Percentiles rank a stretch among this genome's conserved stretches.
Evolutionary conservation across 345 rosid species (phyloP).

Genomic region (Eutrema yunnanense): DNA sequence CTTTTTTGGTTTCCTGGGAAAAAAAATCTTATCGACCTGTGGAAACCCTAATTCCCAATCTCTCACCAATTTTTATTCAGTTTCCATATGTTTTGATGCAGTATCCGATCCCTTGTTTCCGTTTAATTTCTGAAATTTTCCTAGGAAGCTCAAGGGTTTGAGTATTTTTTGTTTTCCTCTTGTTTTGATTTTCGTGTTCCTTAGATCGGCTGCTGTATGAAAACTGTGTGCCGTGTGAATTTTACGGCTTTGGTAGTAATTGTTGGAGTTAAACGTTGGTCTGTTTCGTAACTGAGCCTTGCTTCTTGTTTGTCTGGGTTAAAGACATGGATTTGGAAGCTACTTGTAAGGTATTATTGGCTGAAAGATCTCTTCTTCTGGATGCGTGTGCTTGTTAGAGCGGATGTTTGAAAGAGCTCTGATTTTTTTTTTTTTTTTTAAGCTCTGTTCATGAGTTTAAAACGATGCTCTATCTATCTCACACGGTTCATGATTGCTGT

Average conservation of each 20-base stretch:
- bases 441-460: neutral
- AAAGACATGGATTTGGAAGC: constrained; percentile 69
- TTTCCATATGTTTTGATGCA: constrained; percentile 3
- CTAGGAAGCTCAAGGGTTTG: constrained; percentile 9
- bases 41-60: constrained; percentile 40
- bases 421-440: too few species aligned
- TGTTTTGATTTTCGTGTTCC: neutral
- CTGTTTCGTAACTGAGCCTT: constrained; percentile 23
- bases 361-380: neutral
- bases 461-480: neutral
- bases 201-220: constrained; percentile 42
- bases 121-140: neutral
- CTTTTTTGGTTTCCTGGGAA: neutral
- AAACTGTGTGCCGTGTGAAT: constrained; percentile 23
- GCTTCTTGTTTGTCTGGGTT: constrained; percentile 18
- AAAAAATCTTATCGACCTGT: constrained; percentile 21
- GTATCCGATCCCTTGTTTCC: constrained; percentile 2
- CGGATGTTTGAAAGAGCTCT: neutral
- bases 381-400: neutral
- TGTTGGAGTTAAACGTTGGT: constrained; percentile 15
- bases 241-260: constrained; percentile 23
- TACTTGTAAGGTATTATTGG: constrained; percentile 62
- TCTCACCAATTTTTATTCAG: neutral
- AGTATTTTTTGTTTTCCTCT: neutral
- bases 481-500: neutral